Percentiles rank a stretch among this genome's conserved stretches.
Conservation (phyloP, 2,329 filamentous ascomycete species). For the Neoascochyta sp. region DNA sequence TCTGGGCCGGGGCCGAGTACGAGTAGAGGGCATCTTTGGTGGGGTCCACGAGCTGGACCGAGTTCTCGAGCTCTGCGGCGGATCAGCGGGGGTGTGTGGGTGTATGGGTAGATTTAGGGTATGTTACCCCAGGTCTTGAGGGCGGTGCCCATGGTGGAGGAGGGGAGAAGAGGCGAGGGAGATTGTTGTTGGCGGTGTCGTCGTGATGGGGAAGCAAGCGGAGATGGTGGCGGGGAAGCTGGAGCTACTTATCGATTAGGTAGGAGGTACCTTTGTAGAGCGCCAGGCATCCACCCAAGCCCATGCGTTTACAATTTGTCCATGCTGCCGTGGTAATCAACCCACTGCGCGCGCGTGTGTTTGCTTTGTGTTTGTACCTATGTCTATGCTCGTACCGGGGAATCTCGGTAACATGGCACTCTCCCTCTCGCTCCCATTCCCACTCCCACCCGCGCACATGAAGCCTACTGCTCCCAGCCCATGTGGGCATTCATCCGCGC, state of each 20-base stretch:
- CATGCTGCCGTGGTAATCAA: no score
- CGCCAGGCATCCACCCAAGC: no score
- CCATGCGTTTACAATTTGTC: no score
- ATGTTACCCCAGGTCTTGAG: slow-evolving; percentile 36
- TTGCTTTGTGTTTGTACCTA: no score
- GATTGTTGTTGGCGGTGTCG: slow-evolving; percentile 7
- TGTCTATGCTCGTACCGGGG: no score
- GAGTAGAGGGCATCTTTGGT: slow-evolving; percentile 87
- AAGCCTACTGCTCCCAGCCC: slow-evolving; percentile 27
- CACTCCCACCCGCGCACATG: slow-evolving; percentile 13
- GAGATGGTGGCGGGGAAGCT: slow-evolving; percentile 17
- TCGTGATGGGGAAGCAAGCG: slow-evolving; percentile 8
- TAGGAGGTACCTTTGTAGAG: no score
- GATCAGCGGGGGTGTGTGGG: slow-evolving; percentile 10
- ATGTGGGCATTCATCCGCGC: slow-evolving; percentile 69
- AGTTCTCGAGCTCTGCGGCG: slow-evolving; percentile 79
- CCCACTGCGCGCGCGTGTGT: no score
- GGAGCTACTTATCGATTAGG: no score
- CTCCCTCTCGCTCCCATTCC: no score
- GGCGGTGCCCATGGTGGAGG: slow-evolving; percentile 30
- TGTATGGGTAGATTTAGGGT: neutral
- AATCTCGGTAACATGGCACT: no score
- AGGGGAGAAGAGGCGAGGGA: slow-evolving; percentile 5
- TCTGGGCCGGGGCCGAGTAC: slow-evolving; percentile 69
- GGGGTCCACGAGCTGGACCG: slow-evolving; percentile 74